phyloP scores from a whole-genome alignment of 1,139 yeast species.

The Zygotorulaspora mrakii region DNA sequence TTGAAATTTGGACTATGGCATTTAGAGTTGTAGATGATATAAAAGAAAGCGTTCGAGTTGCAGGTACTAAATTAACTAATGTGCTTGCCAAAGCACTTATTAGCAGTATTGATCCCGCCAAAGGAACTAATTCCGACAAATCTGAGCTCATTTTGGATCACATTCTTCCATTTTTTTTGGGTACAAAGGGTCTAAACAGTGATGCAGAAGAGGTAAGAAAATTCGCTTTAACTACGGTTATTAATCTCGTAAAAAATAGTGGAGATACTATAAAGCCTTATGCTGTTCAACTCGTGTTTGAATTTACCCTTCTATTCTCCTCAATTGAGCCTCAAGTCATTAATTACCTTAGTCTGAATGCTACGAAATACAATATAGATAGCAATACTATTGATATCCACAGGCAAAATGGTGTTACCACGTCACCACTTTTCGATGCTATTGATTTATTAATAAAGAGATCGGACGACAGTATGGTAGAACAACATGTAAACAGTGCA shows the following conservation, averaged over 20 bases:
- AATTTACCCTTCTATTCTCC: slow-evolving; percentile 69
- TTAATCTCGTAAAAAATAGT: slow-evolving; percentile 62
- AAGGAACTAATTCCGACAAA: slow-evolving; percentile 41
- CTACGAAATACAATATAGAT: slow-evolving; percentile 78
- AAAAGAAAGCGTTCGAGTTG: slow-evolving; percentile 85
- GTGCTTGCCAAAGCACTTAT: slow-evolving; percentile 62
- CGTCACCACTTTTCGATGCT: slow-evolving; percentile 88
- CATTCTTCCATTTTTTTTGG: slow-evolving; percentile 75
- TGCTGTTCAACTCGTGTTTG: slow-evolving; percentile 65
- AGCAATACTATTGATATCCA: slow-evolving; percentile 72
- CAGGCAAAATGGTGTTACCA: slow-evolving; percentile 67
- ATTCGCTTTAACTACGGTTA: slow-evolving; percentile 70
- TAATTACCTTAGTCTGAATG: slow-evolving; percentile 81
- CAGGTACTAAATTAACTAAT: slow-evolving; percentile 68
- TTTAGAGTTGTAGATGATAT: slow-evolving; percentile 92
- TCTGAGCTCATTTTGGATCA: slow-evolving; percentile 53
- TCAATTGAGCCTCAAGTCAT: slow-evolving; percentile 88
- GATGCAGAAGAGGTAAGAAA: slow-evolving; percentile 82
- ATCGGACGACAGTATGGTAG: slow-evolving; percentile 52
- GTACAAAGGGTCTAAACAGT: slow-evolving; percentile 72
- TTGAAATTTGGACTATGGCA: slow-evolving; percentile 81
- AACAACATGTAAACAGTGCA: slow-evolving; percentile 48
- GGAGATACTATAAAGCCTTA: slow-evolving; percentile 62
- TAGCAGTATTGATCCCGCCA: slow-evolving; percentile 42
- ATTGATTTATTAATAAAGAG: slow-evolving; percentile 65